Conservation (phyloP, 2,329 filamentous ascomycete genomes). For the Aspergillaceae sp. region DNA sequence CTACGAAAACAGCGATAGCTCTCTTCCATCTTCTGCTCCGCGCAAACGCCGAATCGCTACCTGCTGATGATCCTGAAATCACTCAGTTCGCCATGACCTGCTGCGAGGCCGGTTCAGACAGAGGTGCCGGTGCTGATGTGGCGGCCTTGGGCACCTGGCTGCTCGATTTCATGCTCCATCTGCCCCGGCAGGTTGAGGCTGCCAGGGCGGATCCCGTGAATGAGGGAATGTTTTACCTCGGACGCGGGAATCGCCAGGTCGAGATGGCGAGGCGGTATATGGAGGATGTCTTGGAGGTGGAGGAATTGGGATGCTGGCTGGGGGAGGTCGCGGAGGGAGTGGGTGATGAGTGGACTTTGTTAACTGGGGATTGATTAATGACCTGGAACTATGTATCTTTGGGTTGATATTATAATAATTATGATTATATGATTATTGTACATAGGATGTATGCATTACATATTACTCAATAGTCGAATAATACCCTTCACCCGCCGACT, state of each 20-base stretch:
- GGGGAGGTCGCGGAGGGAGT: constrained; percentile 15
- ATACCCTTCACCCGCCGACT: constrained; percentile 33
- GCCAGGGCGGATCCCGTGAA: constrained; percentile 7
- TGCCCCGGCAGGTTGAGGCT: constrained; percentile 19
- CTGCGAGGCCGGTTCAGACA: too few relatives aligned
- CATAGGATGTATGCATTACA: constrained; percentile 15
- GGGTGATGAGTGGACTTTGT: constrained; percentile 9
- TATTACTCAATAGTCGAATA: constrained; percentile 29
- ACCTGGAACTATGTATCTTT: neutral
- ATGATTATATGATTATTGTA: constrained; percentile 1
- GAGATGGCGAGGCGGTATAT: constrained; percentile 16
- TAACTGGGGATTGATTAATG: neutral
- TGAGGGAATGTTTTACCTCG: constrained; percentile 20
- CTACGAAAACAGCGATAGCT: constrained; percentile 2
- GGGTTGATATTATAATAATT: neutral
- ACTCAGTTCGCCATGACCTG: constrained; percentile 26
- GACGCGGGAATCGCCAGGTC: constrained; percentile 11
- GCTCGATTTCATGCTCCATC: constrained; percentile 24
- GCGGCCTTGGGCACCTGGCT: constrained; percentile 17
- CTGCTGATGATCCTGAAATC: constrained; percentile 26
- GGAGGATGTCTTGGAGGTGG: constrained; percentile 17
- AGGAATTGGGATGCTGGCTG: constrained; percentile 17
- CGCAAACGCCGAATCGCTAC: constrained; percentile 31
- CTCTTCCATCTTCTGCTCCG: constrained; percentile 27
- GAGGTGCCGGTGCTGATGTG: too few relatives aligned